phyloP scores from a whole-genome alignment of 495 filamentous ascomycete species.

The Durotheca rogersii region DNA sequence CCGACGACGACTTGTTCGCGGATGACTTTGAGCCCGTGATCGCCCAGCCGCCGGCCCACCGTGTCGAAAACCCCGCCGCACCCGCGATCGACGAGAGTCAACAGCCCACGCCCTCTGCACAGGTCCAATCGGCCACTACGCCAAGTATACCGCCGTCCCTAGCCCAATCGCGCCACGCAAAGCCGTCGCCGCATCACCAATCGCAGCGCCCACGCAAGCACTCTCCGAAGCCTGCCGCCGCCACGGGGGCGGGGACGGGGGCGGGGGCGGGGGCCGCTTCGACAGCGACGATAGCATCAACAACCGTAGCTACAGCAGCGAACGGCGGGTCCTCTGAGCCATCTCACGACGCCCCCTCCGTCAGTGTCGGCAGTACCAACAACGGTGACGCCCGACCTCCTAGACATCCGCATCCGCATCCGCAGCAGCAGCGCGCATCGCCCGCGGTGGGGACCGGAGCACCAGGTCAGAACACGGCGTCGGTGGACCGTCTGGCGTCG shows the following conservation, averaged over 20 bases:
- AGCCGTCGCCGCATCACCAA: slow-evolving; percentile 8
- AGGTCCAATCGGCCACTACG: slow-evolving; percentile 4
- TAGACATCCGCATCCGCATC: too few relatives aligned
- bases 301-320: slow-evolving; percentile 12
- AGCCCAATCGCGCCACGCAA: slow-evolving; percentile 43
- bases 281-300: slow-evolving; percentile 6
- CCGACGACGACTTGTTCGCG: slow-evolving; percentile 53
- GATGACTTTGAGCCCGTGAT: slow-evolving; percentile 51
- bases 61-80: background rate
- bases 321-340: background rate
- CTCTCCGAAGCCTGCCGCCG: slow-evolving; percentile 22
- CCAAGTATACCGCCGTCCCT: slow-evolving; percentile 27
- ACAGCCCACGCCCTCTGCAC: background rate
- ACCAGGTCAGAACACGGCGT: slow-evolving; percentile 38
- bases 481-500: slow-evolving; percentile 42
- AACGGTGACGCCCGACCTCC: slow-evolving; percentile 10
- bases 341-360: background rate
- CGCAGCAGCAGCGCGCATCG: slow-evolving; percentile 1
- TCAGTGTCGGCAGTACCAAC: background rate
- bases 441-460: too few relatives aligned
- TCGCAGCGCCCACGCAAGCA: slow-evolving; percentile 25
- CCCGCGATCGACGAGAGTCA: background rate
- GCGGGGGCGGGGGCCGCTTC: slow-evolving; percentile 4
- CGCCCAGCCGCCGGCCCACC: slow-evolving; percentile 1
- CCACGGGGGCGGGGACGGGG: slow-evolving; percentile 2